Percentiles rank a stretch among this genome's conserved stretches.
Evolutionary conservation across 2,329 filamentous ascomycete genomes (phyloP).

Genomic region (Aureobasidium sp.): DNA sequence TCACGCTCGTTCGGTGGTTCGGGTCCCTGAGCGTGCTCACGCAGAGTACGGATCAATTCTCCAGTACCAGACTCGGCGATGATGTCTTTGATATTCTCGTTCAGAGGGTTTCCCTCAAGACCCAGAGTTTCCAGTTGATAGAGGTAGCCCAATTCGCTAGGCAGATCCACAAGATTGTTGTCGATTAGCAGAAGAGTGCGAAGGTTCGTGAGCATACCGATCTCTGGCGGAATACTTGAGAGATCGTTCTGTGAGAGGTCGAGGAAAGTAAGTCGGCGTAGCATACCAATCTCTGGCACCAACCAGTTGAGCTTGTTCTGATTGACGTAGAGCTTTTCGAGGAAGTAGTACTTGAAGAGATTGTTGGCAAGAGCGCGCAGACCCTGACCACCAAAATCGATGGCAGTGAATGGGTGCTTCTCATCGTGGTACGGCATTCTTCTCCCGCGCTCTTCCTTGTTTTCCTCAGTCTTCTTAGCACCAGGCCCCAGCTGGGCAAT

Average conservation of each 20-base stretch:
- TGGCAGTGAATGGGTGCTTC: slow-evolving; percentile 48
- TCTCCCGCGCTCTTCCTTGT: slow-evolving; percentile 21
- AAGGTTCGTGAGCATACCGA: slow-evolving; percentile 94
- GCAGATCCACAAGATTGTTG: slow-evolving; percentile 76
- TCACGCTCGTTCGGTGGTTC: slow-evolving; percentile 69
- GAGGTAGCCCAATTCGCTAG: slow-evolving; percentile 80
- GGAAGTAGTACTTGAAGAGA: slow-evolving; percentile 80
- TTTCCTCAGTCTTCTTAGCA: slow-evolving; percentile 43
- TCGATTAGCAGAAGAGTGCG: slow-evolving; percentile 82
- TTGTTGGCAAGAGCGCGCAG: slow-evolving; percentile 71
- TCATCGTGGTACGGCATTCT: slow-evolving; percentile 13
- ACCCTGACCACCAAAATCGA: slow-evolving; percentile 95
- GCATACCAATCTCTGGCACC: slow-evolving; percentile 72
- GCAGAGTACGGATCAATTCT: slow-evolving; percentile 72
- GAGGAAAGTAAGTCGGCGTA: slow-evolving; percentile 74
- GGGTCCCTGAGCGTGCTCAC: slow-evolving; percentile 81
- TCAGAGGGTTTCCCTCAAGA: slow-evolving; percentile 83
- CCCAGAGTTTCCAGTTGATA: slow-evolving; percentile 84
- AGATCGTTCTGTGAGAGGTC: slow-evolving; percentile 88
- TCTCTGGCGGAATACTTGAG: slow-evolving; percentile 72
- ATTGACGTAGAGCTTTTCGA: slow-evolving; percentile 87
- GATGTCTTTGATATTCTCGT: slow-evolving; percentile 67
- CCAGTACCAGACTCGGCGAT: slow-evolving; percentile 84
- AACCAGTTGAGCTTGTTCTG: slow-evolving; percentile 81
- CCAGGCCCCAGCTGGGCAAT: slow-evolving; percentile 44